These are phyloP conservation scores for Botrytis galanthina DNA, from an alignment of 2,329 filamentous ascomycete genomes.

Conservation along the genomic window DNA sequence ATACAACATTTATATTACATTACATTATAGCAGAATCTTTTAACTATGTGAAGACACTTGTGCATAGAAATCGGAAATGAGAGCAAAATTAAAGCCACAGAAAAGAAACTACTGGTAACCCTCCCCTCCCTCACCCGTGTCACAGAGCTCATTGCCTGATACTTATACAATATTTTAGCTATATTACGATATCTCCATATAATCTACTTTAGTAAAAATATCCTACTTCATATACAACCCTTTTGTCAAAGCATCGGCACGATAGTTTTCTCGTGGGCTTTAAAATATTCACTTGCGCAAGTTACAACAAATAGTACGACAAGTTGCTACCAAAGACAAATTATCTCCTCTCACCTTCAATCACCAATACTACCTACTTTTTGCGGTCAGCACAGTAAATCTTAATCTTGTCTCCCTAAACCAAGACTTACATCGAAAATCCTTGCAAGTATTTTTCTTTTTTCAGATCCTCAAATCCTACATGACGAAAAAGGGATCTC, in stretches of 20 bases:
- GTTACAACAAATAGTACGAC: background rate
- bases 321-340: background rate
- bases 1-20: background rate
- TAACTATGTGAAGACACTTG: too few relatives aligned
- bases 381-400: background rate
- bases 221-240: rapidly evolving
- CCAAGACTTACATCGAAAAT: background rate
- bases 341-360: background rate
- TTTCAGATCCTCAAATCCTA: background rate
- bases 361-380: rapidly evolving
- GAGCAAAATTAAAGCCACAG: too few relatives aligned
- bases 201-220: background rate
- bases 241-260: background rate
- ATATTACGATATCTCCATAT: rapidly evolving
- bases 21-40: background rate
- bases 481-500: background rate
- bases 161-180: background rate
- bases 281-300: background rate
- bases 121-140: too few relatives aligned
- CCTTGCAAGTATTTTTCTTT: background rate
- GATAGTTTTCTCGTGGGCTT: background rate
- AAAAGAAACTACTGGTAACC: too few relatives aligned
- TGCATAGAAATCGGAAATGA: too few relatives aligned
- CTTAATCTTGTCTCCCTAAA: background rate
- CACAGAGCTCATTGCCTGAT: background rate